Conservation (phyloP, 1,284 basidiomycete genomes). For the Omphalotus olearius region DNA sequence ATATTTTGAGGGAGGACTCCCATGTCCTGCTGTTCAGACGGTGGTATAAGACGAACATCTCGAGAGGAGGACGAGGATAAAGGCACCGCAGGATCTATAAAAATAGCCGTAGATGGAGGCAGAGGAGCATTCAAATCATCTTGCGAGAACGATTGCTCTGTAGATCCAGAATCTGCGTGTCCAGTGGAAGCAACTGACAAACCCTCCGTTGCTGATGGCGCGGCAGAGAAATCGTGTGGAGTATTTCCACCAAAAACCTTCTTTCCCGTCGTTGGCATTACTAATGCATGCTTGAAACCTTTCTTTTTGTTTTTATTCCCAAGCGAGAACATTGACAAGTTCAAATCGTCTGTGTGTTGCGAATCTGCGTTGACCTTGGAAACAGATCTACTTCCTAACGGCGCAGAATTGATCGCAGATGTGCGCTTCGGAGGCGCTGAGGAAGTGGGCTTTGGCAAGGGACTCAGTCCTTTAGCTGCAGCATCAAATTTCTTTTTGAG, state of each 20-base stretch:
- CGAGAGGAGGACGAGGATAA: not conserved
- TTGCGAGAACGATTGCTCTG: not conserved
- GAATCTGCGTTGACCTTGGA: not conserved
- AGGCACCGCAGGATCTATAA: not conserved
- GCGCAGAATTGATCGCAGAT: not conserved
- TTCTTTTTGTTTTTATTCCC: conserved; percentile 74
- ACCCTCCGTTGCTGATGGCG: not conserved
- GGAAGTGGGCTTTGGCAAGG: not conserved
- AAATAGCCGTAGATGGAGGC: conserved; percentile 3
- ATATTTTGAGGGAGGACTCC: conserved; percentile 24
- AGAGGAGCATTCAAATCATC: not conserved
- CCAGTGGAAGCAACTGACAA: not conserved
- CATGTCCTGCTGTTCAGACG: conserved; percentile 18
- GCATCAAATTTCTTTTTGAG: conserved; percentile 34
- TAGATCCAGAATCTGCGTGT: not conserved
- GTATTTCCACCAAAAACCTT: conserved; percentile 46
- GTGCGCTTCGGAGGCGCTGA: conserved; percentile 2
- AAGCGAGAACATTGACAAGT: conserved; percentile 53
- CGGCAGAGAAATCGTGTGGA: not conserved
- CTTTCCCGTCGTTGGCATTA: conserved; percentile 43
- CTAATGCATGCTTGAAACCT: conserved; percentile 54
- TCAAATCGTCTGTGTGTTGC: conserved; percentile 10
- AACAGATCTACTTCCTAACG: not conserved
- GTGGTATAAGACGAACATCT: conserved; percentile 5
- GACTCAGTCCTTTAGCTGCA: not conserved